These are phyloP conservation scores for Bretziella fagacearum DNA, from an alignment of 2,329 filamentous ascomycete genomes.

Conservation along the genomic window DNA sequence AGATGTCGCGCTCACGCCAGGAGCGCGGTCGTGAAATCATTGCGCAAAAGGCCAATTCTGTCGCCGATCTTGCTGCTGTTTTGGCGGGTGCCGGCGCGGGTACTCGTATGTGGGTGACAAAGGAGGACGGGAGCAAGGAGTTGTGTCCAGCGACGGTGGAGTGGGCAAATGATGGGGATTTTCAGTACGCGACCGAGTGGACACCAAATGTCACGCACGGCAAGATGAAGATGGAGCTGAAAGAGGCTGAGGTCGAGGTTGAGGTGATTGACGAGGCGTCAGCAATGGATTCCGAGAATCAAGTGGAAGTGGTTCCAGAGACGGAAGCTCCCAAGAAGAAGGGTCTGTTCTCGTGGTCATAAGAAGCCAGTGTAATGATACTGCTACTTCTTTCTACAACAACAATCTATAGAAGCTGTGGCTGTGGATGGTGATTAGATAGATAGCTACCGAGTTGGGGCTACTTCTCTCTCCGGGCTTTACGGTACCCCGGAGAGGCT, in stretches of 20 bases:
- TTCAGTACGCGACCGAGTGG: constrained; percentile 32
- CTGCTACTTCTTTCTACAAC: not conserved
- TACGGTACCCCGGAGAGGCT: not conserved
- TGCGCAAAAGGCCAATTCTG: constrained; percentile 42
- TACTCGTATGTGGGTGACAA: constrained; percentile 27
- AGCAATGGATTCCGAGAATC: constrained; percentile 9
- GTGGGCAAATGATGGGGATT: constrained; percentile 35
- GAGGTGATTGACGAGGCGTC: constrained; percentile 13
- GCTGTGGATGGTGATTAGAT: not conserved
- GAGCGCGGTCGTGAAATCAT: constrained; percentile 37
- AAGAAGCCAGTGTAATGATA: constrained; percentile 5
- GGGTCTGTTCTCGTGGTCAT: constrained; percentile 9
- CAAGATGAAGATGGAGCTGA: constrained; percentile 20
- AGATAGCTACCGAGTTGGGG: not conserved
- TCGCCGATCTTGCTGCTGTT: constrained; percentile 47
- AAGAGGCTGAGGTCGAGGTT: constrained; percentile 13
- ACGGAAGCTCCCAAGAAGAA: constrained; percentile 10
- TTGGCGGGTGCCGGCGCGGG: constrained; percentile 35
- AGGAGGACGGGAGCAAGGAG: constrained; percentile 16
- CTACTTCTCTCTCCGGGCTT: not conserved
- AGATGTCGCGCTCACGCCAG: constrained; percentile 23
- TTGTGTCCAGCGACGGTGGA: constrained; percentile 30
- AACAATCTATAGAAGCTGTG: not conserved
- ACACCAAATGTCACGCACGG: constrained; percentile 36
- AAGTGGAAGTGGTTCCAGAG: constrained; percentile 10